Evolutionary conservation across 106 monocot species (phyloP), one percentile per base, ranked within the genome.

Genomic region (Vanilla planifolia): DNA sequence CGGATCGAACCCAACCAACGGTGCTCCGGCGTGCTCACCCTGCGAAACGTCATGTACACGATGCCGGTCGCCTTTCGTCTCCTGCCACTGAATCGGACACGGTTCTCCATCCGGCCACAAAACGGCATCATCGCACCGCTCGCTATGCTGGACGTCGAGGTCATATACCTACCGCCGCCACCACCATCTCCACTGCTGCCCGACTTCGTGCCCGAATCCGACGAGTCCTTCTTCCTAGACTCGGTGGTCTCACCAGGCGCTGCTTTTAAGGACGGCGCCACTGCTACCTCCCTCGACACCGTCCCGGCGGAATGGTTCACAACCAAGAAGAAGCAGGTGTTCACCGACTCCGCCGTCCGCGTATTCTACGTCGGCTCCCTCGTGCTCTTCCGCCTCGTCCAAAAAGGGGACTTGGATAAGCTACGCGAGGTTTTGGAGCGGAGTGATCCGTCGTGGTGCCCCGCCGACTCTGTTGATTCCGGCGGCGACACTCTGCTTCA

Each of bases 21-120:
- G 45, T 70, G 70, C 46, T 17, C 8, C 30, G 79, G 79, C 40
- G 40, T 61, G 48, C 22, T 80, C 5, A 66, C 61, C 27, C 74
- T 80, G 9, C 69, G 79, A 28, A 80, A 80, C 46, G 74, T 75
- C 24, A 80, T 80, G 79, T 63, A 70, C 74, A 80, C 79, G 1
- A 80, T 80, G 79, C 79, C 79, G 23, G 79, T 80, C 2, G 79
- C 79, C 8, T 80, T 70, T 61, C 65, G 74, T 33, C 50, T 80
- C 33, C 65, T 74, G 37, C 74, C 79, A 4, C 15, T 50, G 45
- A 66, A 71, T 55, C 29, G 45, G 30, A 19, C 60, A 17, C 69
- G 69, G 21, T 80, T 65, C 70, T 1, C 65, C 0, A 40, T 71
- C 33, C 69, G 66, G 2, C 79, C 79, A 8, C 79, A 75, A 23